Evolutionary conservation across 2,329 filamentous ascomycete species (phyloP).

Genomic region (Keithomyces neogunnii): DNA sequence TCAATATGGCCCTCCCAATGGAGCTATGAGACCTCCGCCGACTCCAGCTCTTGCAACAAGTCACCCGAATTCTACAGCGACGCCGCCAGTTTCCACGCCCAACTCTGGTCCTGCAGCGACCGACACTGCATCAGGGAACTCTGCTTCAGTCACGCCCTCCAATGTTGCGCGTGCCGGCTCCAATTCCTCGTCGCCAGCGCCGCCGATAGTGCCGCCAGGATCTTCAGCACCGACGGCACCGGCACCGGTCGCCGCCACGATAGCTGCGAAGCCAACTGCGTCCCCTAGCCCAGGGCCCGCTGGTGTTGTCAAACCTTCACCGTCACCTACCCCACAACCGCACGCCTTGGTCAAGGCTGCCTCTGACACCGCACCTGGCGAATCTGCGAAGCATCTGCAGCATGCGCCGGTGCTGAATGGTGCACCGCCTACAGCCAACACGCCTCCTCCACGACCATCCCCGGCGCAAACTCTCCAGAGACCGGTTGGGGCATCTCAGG

Average conservation of each 20-base stretch:
- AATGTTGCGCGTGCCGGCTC: conserved; percentile 11
- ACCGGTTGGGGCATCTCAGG: conserved; percentile 14
- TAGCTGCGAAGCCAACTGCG: conserved; percentile 11
- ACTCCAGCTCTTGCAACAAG: conserved; percentile 20
- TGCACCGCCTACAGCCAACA: conserved; percentile 5
- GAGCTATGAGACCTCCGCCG: conserved; percentile 47
- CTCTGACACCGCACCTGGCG: background rate
- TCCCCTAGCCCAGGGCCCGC: conserved; percentile 7
- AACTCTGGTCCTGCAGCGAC: background rate
- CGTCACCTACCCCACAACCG: background rate
- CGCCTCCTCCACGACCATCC: conserved; percentile 3
- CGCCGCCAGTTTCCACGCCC: conserved; percentile 7
- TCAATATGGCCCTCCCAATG: conserved; percentile 58
- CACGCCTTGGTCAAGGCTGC: background rate
- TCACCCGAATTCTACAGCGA: conserved; percentile 12
- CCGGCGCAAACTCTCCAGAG: conserved; percentile 8
- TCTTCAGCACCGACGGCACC: background rate
- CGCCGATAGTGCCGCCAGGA: conserved; percentile 7
- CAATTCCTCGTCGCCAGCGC: conserved; percentile 13
- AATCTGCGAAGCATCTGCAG: background rate
- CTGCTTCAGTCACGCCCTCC: conserved; percentile 7
- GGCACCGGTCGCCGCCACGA: too few relatives aligned
- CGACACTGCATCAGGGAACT: background rate
- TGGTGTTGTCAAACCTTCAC: conserved; percentile 4
- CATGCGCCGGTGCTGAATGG: background rate